Conservation (phyloP, 768 basidiomycete genomes). For the Trametes sanguinea region DNA sequence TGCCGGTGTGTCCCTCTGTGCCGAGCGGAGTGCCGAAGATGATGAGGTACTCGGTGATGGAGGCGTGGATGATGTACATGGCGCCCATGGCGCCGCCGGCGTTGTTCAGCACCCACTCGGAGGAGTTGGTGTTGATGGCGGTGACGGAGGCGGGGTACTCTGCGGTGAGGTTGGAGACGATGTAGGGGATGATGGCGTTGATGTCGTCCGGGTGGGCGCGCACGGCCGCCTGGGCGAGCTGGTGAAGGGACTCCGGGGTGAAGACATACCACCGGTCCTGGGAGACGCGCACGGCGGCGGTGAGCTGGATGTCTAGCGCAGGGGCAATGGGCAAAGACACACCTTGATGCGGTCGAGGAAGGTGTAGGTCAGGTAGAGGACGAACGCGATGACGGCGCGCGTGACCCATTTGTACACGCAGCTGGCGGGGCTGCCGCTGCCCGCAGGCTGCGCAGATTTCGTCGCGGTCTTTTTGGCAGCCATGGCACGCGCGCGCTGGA, state of each 20-base stretch:
- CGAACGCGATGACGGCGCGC: slow-evolving; percentile 30
- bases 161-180: slow-evolving; percentile 75
- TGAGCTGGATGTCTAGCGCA: not conserved
- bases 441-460: not conserved
- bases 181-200: slow-evolving; percentile 74
- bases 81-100: slow-evolving; percentile 98
- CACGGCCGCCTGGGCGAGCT: slow-evolving; percentile 75
- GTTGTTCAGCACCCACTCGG: slow-evolving; percentile 96
- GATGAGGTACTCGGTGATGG: slow-evolving; percentile 95
- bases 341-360: slow-evolving; percentile 71
- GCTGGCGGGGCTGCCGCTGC: not conserved
- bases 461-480: slow-evolving; percentile 13
- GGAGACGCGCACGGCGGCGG: not conserved
- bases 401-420: slow-evolving; percentile 37
- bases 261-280: slow-evolving; percentile 90
- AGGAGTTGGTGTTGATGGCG: slow-evolving; percentile 54
- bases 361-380: slow-evolving; percentile 40
- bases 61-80: slow-evolving; percentile 97
- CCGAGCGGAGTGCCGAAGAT: slow-evolving; percentile 96
- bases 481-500: slow-evolving; percentile 2
- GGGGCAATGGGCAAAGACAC: slow-evolving; percentile 13
- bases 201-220: slow-evolving; percentile 64
- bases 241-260: slow-evolving; percentile 68
- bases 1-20: slow-evolving; percentile 92
- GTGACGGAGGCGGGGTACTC: slow-evolving; percentile 64